These are phyloP conservation scores for Lodderomyces theae DNA, from an alignment of 1,139 yeast genomes.

Conservation along the genomic window DNA sequence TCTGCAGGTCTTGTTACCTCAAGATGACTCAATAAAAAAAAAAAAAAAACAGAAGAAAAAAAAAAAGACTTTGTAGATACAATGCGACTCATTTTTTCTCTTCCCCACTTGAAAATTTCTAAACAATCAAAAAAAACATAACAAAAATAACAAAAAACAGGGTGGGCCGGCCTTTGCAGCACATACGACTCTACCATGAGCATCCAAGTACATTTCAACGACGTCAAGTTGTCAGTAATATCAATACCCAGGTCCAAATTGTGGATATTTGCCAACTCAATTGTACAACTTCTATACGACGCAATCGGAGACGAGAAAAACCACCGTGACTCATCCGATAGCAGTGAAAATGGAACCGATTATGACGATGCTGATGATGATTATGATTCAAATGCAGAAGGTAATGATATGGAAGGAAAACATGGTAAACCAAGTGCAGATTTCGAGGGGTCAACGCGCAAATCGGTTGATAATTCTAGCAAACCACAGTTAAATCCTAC, in stretches of 20 bases:
- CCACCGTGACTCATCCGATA: neutral
- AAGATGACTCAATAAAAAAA: neutral
- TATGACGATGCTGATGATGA: slow-evolving; percentile 16
- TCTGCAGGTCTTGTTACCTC: too few species aligned
- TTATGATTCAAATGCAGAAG: slow-evolving; percentile 13
- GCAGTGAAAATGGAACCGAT: slow-evolving; percentile 15
- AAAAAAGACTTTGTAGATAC: too few species aligned
- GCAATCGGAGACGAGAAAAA: slow-evolving; percentile 16
- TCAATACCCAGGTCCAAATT: slow-evolving; percentile 48
- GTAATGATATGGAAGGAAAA: neutral
- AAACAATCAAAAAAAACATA: neutral
- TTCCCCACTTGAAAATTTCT: too few species aligned
- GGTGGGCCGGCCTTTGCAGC: neutral
- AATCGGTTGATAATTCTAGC: slow-evolving; percentile 21
- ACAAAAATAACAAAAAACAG: too few species aligned
- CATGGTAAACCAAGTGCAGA: neutral
- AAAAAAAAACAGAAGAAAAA: neutral
- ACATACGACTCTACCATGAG: slow-evolving; percentile 17
- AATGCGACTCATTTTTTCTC: too few species aligned
- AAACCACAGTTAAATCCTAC: neutral
- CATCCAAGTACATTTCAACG: slow-evolving; percentile 45
- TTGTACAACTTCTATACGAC: slow-evolving; percentile 37
- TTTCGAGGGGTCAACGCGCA: neutral
- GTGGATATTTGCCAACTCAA: slow-evolving; percentile 51
- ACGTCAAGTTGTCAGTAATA: slow-evolving; percentile 42